Base-by-base conservation (phyloP, 805 yeast species). In the Myxozyma monticola region DNA sequence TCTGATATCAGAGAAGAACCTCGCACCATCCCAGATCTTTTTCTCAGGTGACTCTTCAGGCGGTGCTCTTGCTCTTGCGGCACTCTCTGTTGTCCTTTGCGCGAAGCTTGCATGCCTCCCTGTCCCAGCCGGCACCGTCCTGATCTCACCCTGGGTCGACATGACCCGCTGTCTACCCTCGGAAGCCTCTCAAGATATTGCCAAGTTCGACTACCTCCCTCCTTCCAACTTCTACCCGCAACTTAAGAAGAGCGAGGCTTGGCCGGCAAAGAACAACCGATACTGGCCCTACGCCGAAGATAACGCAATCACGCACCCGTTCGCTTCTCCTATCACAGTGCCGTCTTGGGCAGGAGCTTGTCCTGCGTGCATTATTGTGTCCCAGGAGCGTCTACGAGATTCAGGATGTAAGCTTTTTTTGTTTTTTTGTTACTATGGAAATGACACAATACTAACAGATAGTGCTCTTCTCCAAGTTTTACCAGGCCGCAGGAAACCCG, bases 21-120 rank as follows among this genome's bases (percentile, higher is more conserved):
- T 54, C 4, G 33, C 53, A 1, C 18, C 49, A 28, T 37, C 47
- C 12, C 58, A 42, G 36, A 39, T 57, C 21, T 37, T 56, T 17
- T 42, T 57, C 40, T 54, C 51, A 8, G 60, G 60, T 15, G 60
- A 57, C 34, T 56, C 60, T 9, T 38, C 60, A 1, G 60, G 60
- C 7, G 60, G 55, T 3, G 20, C 48, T n/a, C 17, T 56, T 7
- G 33, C 33, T 21, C 38, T 56, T 18, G 39, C 47, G 2, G 37
- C 40, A 1, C 42, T 56, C n/a, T 31, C 25, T 5, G 25, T 49
- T 17, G 30, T 54, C 22, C 51, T 51, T 14, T 17, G 41, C 22
- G 52, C 45, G 12, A 44, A 44, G 20, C 29, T 22, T 17, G 28
- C 30, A 7, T 42, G 43, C 18, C 20, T 57, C 8, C 60, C 60